phyloP scores from a whole-genome alignment of 371 early-diverging fungal genomes.

The Mycotypha africana region DNA sequence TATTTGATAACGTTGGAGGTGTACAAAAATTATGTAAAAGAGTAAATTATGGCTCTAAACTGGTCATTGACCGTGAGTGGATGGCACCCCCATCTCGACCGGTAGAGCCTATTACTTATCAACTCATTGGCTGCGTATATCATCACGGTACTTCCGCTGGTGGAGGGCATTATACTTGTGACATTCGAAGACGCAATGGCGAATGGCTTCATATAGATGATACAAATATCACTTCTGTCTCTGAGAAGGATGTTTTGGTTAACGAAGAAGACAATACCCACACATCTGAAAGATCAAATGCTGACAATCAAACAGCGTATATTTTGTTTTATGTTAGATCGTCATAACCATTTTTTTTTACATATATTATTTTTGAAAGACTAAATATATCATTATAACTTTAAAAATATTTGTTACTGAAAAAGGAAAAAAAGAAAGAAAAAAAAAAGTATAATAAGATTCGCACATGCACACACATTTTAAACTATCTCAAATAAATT shows the following conservation, averaged over 20 bases:
- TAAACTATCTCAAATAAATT: no score
- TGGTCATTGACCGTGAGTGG: constrained; percentile 69
- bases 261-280: constrained; percentile 37
- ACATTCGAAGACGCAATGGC: constrained; percentile 66
- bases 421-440: no score
- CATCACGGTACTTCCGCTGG: constrained; percentile 89
- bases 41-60: constrained; percentile 63
- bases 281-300: constrained; percentile 36
- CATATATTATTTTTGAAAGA: no score
- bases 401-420: no score
- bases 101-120: constrained; percentile 37
- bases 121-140: constrained; percentile 74
- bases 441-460: no score
- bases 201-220: constrained; percentile 94
- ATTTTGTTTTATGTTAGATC: constrained; percentile 42
- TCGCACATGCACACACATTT: no score
- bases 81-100: constrained; percentile 48
- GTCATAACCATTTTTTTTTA: no score
- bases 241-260: constrained; percentile 63
- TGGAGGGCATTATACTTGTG: constrained; percentile 98
- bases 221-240: constrained; percentile 62
- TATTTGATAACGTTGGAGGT: constrained; percentile 73
- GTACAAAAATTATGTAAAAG: constrained; percentile 85
- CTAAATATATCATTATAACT: no score
- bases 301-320: constrained; percentile 41